These are phyloP conservation scores for Sporothrix schenckii DNA, from an alignment of 2,329 filamentous ascomycete genomes.

Conservation along the genomic window DNA sequence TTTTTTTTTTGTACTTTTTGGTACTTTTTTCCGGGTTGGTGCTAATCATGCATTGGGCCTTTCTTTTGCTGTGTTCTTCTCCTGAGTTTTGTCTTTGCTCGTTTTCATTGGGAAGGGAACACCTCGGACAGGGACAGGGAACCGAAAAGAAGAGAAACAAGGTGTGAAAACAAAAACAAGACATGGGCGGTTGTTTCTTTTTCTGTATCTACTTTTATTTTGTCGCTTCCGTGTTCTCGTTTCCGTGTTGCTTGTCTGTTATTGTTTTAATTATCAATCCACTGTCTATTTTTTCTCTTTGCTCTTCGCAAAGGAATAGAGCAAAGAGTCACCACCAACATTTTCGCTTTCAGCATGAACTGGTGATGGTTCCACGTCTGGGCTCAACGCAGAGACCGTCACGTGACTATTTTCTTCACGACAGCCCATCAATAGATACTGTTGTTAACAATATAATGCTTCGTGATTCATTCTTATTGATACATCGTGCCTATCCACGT, in stretches of 20 bases:
- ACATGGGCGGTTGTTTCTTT: neutral
- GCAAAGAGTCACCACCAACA: constrained; percentile 5
- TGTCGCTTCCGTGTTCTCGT: neutral
- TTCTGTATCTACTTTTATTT: constrained; percentile 7
- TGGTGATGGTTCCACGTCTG: neutral
- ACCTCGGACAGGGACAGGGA: neutral
- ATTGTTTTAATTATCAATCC: constrained; percentile 1
- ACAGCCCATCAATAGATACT: too few species aligned
- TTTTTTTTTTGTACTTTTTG: too few species aligned
- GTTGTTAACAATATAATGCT: neutral
- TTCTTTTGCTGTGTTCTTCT: neutral
- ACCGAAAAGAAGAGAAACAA: neutral
- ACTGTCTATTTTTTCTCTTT: constrained; percentile 1
- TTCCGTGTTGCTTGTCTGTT: neutral
- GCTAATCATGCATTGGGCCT: neutral
- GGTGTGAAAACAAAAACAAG: neutral
- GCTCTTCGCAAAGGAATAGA: constrained; percentile 11
- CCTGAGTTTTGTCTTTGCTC: neutral
- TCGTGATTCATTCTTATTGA: constrained; percentile 1
- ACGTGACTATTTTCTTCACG: neutral
- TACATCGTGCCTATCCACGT: neutral
- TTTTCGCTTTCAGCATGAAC: neutral
- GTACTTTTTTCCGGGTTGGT: neutral
- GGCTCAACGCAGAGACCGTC: neutral
- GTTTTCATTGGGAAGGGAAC: neutral